Evolutionary conservation across 2,329 filamentous ascomycete species (phyloP), one percentile per base, ranked within the genome.

Genomic region (Thelonectria rubi): DNA sequence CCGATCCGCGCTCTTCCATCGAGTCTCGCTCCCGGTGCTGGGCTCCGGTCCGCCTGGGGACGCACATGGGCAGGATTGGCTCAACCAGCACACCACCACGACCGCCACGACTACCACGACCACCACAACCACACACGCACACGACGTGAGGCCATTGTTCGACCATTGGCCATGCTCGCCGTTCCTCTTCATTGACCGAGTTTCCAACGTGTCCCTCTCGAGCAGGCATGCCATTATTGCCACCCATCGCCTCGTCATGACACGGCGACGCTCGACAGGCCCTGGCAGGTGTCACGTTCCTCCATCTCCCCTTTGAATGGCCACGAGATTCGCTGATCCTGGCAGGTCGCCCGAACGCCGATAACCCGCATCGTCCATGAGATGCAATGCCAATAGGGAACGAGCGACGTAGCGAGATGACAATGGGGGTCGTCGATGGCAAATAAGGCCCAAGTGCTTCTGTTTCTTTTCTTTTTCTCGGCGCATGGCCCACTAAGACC

Each of bases 181-280:
- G 55, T 68, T 63, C 53, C 30, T 63, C 62, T 61, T 68, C 60
- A 63, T 58, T 65, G 62, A 64, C 56, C 60, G 54, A 62, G 58
- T 61, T 54, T 61, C 58, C 50, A 50, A 59, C 40, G 53, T 61
- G 39, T 46, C 55, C 46, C 30, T 51, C 17, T 43, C 39, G 48
- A 49, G 15, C 54, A 39, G 55, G 52, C 54, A 69, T 71, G 60
- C 58, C 56, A 65, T 45, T 55, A 61, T 57, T 63, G 66, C 68
- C 66, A 71, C 52, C 68, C 66, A 71, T 67, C 63, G 53, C 54
- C 49, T 45, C 61, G 58, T 56, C 55, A 66, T 70, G 60, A 59
- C 65, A 69, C 53, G 59, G 26, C 24, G 24, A 24, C 24, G 24
- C 24, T 51, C 47, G 26, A 50, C 47, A 39, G 24, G 11, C 11